Percentiles rank a stretch among this genome's conserved stretches.
These are phyloP conservation scores for Fomitiporia mediterranea DNA, from an alignment of 1,284 basidiomycete species.

Conservation along the genomic window DNA sequence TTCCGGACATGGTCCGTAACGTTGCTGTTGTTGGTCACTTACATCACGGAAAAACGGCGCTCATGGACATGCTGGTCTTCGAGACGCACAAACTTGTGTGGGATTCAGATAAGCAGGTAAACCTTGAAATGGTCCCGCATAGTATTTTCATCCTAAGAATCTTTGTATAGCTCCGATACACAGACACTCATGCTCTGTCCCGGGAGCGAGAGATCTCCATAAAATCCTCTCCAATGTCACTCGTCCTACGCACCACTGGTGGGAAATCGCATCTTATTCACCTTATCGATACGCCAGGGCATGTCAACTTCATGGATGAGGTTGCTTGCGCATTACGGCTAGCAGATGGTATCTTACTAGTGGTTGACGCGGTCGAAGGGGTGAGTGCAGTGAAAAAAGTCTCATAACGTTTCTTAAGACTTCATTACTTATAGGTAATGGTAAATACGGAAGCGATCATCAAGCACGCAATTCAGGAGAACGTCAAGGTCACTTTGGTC, in stretches of 20 bases:
- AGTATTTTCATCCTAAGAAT: not conserved
- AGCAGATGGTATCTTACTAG: slow-evolving; percentile 90
- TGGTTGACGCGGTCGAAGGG: slow-evolving; percentile 95
- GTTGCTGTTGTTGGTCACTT: slow-evolving; percentile 93
- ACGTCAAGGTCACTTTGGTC: slow-evolving; percentile 87
- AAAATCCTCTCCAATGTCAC: slow-evolving; percentile 95
- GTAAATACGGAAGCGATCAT: slow-evolving; percentile 84
- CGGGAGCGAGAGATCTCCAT: slow-evolving; percentile 90
- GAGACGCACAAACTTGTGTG: slow-evolving; percentile 95
- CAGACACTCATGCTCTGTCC: slow-evolving; percentile 90
- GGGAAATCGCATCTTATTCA: slow-evolving; percentile 95
- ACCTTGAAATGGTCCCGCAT: slow-evolving; percentile 16
- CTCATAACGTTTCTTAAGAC: too few relatives aligned
- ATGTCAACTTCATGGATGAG: slow-evolving; percentile 98
- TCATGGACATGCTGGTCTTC: slow-evolving; percentile 95
- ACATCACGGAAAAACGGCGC: slow-evolving; percentile 96
- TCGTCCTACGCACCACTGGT: slow-evolving; percentile 81
- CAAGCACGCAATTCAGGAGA: slow-evolving; percentile 84
- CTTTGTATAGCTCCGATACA: slow-evolving; percentile 78
- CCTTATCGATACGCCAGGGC: slow-evolving; percentile 95
- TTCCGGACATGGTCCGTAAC: slow-evolving; percentile 94
- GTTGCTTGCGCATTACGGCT: slow-evolving; percentile 85
- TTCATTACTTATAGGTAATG: slow-evolving; percentile 63
- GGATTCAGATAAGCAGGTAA: slow-evolving; percentile 86
- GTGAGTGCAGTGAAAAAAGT: slow-evolving; percentile 55